Conservation (phyloP, 176 grass and related monocot species). For the Paspalum notatum region DNA sequence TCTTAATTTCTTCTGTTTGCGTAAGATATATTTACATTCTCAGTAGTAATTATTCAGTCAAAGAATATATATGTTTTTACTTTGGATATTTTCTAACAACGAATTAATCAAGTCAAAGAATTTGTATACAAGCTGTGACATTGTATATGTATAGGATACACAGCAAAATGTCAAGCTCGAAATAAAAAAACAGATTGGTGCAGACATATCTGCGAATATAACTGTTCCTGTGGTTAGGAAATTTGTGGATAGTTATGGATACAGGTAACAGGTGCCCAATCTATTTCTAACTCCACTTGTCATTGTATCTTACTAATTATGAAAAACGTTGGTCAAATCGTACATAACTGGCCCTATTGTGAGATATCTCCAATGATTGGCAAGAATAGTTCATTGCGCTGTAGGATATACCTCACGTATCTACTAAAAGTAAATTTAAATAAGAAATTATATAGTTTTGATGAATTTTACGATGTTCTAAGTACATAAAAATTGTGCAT, state of each 20-base stretch:
- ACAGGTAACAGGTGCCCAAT: background rate
- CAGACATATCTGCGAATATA: background rate
- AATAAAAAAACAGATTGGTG: background rate
- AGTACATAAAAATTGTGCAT: background rate
- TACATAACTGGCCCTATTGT: background rate
- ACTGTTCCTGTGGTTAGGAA: background rate
- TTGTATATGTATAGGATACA: background rate
- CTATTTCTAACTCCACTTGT: background rate
- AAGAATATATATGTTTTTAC: background rate
- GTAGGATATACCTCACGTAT: background rate
- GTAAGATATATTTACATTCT: background rate
- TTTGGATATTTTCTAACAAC: background rate
- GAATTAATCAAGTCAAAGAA: background rate
- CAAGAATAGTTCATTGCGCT: background rate
- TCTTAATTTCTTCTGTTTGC: background rate
- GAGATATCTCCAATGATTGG: background rate
- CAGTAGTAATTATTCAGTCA: background rate
- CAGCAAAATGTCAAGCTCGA: background rate
- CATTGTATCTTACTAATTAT: background rate
- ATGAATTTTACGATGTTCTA: background rate
- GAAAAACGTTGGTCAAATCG: background rate
- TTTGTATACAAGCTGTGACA: background rate
- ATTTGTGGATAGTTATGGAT: background rate
- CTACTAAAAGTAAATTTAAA: background rate
- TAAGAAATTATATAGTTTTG: background rate